Evolutionary conservation across 768 basidiomycete species (phyloP).

Genomic region (Auricularia sp.): DNA sequence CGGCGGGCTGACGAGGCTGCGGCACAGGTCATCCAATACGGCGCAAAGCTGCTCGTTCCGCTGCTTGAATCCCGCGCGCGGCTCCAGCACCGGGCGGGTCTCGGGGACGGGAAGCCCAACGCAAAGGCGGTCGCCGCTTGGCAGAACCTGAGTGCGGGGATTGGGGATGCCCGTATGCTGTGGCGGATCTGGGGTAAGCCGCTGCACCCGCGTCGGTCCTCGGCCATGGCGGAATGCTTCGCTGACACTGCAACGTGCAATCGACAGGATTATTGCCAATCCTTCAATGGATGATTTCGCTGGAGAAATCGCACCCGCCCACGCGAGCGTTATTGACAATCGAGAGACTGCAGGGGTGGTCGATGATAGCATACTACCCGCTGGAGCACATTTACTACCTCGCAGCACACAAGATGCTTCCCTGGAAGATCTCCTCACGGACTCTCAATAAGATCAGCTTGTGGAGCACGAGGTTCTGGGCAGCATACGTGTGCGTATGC

Average conservation of each 20-base stretch:
- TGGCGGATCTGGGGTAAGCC: slow-evolving; percentile 74
- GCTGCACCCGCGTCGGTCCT: background rate
- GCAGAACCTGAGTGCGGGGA: slow-evolving; percentile 23
- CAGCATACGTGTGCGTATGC: slow-evolving; percentile 42
- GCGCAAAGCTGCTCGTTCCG: slow-evolving; percentile 58
- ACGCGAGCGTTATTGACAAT: slow-evolving; percentile 63
- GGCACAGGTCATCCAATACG: slow-evolving; percentile 59
- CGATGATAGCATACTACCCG: slow-evolving; percentile 73
- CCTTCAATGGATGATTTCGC: slow-evolving; percentile 65
- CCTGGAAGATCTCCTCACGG: slow-evolving; percentile 37
- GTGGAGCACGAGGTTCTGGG: slow-evolving; percentile 80
- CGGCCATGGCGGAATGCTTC: background rate
- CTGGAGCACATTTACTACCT: slow-evolving; percentile 73
- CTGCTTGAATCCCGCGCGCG: slow-evolving; percentile 57
- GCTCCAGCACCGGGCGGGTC: slow-evolving; percentile 54
- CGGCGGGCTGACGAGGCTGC: background rate
- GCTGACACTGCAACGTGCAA: background rate
- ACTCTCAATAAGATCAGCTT: slow-evolving; percentile 41
- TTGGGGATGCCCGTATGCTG: slow-evolving; percentile 54
- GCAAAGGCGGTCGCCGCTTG: background rate
- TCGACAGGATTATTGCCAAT: slow-evolving; percentile 37
- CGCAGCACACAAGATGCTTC: slow-evolving; percentile 48
- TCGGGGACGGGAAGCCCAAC: slow-evolving; percentile 25
- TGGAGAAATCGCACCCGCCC: slow-evolving; percentile 62
- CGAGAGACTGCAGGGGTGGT: slow-evolving; percentile 64